These are phyloP conservation scores for Colletotrichum lentis DNA, from an alignment of 2,329 filamentous ascomycete genomes.

Conservation along the genomic window DNA sequence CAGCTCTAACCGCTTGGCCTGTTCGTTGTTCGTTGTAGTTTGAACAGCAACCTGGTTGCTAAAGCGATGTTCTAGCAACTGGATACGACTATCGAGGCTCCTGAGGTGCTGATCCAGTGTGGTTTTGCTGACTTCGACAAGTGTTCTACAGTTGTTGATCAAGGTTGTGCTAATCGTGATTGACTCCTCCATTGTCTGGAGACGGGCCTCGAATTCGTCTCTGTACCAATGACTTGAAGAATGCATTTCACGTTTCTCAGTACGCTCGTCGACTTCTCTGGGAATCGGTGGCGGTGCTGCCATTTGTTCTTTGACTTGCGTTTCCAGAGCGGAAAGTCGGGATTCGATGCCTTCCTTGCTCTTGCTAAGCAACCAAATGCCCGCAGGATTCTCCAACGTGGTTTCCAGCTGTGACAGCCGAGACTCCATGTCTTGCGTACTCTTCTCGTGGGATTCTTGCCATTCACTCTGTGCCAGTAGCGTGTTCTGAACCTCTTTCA, in stretches of 20 bases:
- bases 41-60: constrained; percentile 3
- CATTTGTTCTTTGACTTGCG: neutral
- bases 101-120: constrained; percentile 14
- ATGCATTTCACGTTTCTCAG: neutral
- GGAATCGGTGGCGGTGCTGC: neutral
- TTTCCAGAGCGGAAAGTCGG: neutral
- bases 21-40: neutral
- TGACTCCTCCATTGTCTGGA: constrained; percentile 17
- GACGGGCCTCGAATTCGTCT: neutral
- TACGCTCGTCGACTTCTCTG: neutral
- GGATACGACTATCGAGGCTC: constrained; percentile 7
- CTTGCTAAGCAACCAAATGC: neutral
- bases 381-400: neutral
- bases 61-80: constrained; percentile 7
- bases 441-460: neutral
- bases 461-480: neutral
- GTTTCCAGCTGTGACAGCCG: constrained; percentile 11
- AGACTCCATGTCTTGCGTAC: neutral
- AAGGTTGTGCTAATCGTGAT: neutral
- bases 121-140: constrained; percentile 26
- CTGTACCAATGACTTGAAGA: neutral
- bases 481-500: neutral
- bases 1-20: constrained; percentile 16
- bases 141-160: constrained; percentile 23
- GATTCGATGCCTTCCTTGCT: neutral